phyloP scores from a whole-genome alignment of 768 basidiomycete genomes.

The Cubamyces sp. region DNA sequence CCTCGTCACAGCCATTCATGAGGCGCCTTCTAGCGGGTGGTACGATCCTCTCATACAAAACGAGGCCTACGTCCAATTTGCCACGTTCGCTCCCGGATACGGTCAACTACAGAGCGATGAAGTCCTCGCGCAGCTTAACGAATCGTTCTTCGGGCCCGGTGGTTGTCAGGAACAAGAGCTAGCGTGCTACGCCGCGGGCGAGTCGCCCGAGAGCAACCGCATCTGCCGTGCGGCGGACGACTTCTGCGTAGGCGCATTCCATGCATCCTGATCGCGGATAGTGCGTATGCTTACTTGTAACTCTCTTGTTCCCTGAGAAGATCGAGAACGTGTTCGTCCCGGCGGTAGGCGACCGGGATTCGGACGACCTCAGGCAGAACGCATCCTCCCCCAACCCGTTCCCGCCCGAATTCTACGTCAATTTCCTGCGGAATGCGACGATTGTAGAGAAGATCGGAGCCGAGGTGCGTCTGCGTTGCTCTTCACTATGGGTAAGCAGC shows the following conservation, averaged over 20 bases:
- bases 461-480: neutral
- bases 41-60: conserved; percentile 68
- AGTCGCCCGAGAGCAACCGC: conserved; percentile 45
- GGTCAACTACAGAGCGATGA: conserved; percentile 57
- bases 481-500: neutral
- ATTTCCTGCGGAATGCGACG: conserved; percentile 44
- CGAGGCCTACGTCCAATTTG: conserved; percentile 62
- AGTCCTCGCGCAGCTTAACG: conserved; percentile 51
- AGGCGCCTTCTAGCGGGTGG: conserved; percentile 52
- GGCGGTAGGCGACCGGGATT: conserved; percentile 55
- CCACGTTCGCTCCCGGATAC: conserved; percentile 65
- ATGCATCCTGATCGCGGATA: neutral
- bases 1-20: conserved; percentile 2
- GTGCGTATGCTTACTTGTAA: neutral
- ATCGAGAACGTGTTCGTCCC: conserved; percentile 50
- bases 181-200: conserved; percentile 61
- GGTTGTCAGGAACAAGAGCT: conserved; percentile 61
- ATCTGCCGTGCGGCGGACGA: conserved; percentile 56
- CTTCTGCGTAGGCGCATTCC: conserved; percentile 53
- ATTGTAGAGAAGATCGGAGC: conserved; percentile 57
- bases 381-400: conserved; percentile 46
- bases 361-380: conserved; percentile 62
- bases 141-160: conserved; percentile 48
- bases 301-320: conserved; percentile 38
- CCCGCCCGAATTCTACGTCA: conserved; percentile 59